Percentiles rank a stretch among this genome's conserved stretches.
Conservation (phyloP, 2,329 filamentous ascomycete genomes). For the Nothopassalora personata region DNA sequence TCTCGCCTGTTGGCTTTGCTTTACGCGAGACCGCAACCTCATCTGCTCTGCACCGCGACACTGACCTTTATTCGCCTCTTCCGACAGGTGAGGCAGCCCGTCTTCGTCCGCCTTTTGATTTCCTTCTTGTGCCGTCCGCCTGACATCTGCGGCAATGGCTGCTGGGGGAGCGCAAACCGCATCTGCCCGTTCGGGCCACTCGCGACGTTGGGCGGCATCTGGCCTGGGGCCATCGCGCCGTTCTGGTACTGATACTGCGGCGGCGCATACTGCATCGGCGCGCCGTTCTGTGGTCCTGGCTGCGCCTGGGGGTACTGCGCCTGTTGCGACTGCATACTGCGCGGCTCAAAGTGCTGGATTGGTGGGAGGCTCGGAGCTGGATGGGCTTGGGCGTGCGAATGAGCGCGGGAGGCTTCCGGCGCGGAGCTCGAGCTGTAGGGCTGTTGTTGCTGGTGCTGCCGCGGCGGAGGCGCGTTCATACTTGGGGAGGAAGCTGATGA, state of each 20-base stretch:
- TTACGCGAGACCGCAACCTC: neutral
- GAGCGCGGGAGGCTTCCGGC: neutral
- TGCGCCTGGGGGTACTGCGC: constrained; percentile 9
- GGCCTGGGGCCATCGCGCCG: constrained; percentile 19
- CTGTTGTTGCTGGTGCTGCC: constrained; percentile 31
- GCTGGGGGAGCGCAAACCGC: constrained; percentile 53
- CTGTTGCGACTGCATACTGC: constrained; percentile 19
- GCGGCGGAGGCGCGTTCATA: neutral
- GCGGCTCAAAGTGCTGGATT: constrained; percentile 25
- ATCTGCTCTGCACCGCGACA: constrained; percentile 10
- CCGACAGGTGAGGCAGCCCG: constrained; percentile 51
- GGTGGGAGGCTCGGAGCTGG: constrained; percentile 14
- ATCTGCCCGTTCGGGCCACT: constrained; percentile 32
- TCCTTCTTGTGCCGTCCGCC: constrained; percentile 64
- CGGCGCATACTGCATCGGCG: constrained; percentile 20
- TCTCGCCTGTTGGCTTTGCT: neutral
- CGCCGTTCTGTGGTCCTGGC: neutral
- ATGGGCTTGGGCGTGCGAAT: neutral
- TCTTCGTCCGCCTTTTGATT: constrained; percentile 63
- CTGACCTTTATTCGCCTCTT: constrained; percentile 67
- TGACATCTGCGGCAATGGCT: constrained; percentile 47
- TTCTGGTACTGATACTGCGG: constrained; percentile 23
- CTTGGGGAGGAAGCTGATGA: constrained; percentile 2
- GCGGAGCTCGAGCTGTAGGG: constrained; percentile 4
- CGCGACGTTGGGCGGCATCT: constrained; percentile 21